A percentile compares a stretch with the other conserved stretches of the same genome.
These are phyloP conservation scores for Ganoderma lingzhi DNA, from an alignment of 1,284 basidiomycete genomes.

Conservation along the genomic window DNA sequence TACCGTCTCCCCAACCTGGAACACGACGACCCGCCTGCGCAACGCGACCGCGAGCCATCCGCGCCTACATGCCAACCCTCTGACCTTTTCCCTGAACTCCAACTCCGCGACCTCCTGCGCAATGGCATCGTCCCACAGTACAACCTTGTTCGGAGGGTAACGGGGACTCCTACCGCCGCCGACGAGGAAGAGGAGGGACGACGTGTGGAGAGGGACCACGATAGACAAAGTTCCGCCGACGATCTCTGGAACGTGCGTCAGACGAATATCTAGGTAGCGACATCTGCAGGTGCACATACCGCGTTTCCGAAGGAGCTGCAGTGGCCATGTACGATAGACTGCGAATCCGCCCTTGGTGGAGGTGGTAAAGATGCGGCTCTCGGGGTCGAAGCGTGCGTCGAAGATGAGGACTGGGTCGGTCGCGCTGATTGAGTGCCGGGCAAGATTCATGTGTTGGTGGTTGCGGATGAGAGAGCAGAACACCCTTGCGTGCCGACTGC, in stretches of 20 bases:
- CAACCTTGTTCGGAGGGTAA: slow-evolving; percentile 94
- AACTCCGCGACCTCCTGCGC: slow-evolving; percentile 86
- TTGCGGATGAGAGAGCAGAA: slow-evolving; percentile 29
- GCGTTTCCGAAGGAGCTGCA: slow-evolving; percentile 81
- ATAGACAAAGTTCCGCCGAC: slow-evolving; percentile 82
- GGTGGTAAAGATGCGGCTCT: slow-evolving; percentile 83
- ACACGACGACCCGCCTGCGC: slow-evolving; percentile 81
- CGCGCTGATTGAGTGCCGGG: slow-evolving; percentile 85
- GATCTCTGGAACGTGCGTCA: slow-evolving; percentile 57
- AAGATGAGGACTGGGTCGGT: slow-evolving; percentile 81
- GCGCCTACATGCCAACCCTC: slow-evolving; percentile 81
- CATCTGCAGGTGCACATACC: slow-evolving; percentile 54
- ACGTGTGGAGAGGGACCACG: slow-evolving; percentile 82
- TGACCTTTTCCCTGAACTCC: slow-evolving; percentile 90
- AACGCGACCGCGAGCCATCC: slow-evolving; percentile 89
- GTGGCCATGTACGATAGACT: slow-evolving; percentile 83
- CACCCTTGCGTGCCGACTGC: slow-evolving; percentile 15
- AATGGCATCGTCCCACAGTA: slow-evolving; percentile 87
- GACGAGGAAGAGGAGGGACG: slow-evolving; percentile 88
- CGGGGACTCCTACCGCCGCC: slow-evolving; percentile 92
- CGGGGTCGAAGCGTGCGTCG: slow-evolving; percentile 80
- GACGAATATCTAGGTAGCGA: neutral
- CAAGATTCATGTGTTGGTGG: slow-evolving; percentile 80
- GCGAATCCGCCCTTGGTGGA: slow-evolving; percentile 89
- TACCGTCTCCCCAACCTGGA: slow-evolving; percentile 71